Conservation (phyloP, 1,284 basidiomycete species). For the Grifola frondosa region DNA sequence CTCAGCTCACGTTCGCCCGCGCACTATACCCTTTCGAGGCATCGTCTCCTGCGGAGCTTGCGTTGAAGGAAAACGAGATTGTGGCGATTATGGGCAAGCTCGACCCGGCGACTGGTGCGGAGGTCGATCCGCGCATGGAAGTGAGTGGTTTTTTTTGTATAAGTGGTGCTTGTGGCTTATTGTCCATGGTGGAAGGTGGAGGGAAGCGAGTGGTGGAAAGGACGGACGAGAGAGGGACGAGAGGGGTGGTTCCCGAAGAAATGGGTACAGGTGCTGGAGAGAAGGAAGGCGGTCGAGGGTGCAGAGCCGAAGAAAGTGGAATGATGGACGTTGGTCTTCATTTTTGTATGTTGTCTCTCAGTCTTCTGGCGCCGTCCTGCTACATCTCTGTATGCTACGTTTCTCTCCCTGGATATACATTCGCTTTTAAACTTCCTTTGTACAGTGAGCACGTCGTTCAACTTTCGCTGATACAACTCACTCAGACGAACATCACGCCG, state of each 20-base stretch:
- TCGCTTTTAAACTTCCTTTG: no score
- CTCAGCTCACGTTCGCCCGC: conserved; percentile 83
- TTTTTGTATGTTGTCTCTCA: no score
- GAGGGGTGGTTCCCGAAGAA: conserved; percentile 97
- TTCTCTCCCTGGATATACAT: no score
- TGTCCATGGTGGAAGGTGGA: conserved; percentile 23
- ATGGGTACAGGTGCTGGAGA: conserved; percentile 77
- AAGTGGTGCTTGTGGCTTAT: neutral
- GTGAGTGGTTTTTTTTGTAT: conserved; percentile 31
- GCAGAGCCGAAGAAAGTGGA: conserved; percentile 43
- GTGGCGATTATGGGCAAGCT: conserved; percentile 89
- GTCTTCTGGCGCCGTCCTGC: no score
- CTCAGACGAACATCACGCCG: no score
- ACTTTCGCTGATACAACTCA: no score
- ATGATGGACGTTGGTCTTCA: no score
- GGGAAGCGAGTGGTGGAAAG: conserved; percentile 94
- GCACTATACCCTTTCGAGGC: conserved; percentile 83
- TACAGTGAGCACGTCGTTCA: no score
- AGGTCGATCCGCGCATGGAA: conserved; percentile 72
- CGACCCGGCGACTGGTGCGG: conserved; percentile 67
- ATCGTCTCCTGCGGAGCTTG: conserved; percentile 75
- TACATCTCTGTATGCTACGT: no score
- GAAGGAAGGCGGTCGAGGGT: conserved; percentile 35
- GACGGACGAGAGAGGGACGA: conserved; percentile 88
- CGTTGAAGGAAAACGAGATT: conserved; percentile 88